Evolutionary conservation across 176 grass and related monocot species (phyloP).

Genomic region (Oryza nivara): DNA sequence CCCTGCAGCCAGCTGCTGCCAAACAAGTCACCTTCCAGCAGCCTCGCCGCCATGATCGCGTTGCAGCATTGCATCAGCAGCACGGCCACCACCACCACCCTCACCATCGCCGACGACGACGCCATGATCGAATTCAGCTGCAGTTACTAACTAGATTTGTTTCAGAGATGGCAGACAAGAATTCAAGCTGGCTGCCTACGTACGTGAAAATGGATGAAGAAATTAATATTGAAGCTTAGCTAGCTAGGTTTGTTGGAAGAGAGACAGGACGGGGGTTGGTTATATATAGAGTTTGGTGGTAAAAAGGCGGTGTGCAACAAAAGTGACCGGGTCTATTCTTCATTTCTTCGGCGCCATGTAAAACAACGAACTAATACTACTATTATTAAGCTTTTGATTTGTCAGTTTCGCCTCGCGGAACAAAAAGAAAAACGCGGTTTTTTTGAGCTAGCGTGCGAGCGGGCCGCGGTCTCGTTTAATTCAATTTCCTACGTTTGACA

Average conservation of each 20-base stretch:
- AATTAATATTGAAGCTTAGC: too few species aligned
- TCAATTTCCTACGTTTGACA: neutral
- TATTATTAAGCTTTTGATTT: neutral
- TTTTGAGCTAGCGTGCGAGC: neutral
- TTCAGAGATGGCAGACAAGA: neutral
- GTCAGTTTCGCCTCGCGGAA: neutral
- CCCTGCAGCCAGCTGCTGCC: neutral
- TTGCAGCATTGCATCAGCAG: slow-evolving; percentile 39
- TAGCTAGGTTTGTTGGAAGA: neutral
- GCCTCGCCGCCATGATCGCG: slow-evolving; percentile 9
- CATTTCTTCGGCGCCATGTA: neutral
- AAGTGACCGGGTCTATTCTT: neutral
- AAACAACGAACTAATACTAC: neutral
- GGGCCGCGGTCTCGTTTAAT: neutral
- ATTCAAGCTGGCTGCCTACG: neutral
- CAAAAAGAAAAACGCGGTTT: neutral
- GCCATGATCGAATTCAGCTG: neutral
- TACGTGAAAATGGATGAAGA: too few species aligned
- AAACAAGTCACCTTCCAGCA: neutral
- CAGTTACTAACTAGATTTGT: neutral
- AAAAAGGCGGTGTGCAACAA: neutral
- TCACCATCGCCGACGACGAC: neutral
- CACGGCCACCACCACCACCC: neutral
- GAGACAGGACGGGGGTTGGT: neutral
- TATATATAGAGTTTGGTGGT: neutral